Conservation (phyloP, 805 yeast species). For the Candida caryicola region DNA sequence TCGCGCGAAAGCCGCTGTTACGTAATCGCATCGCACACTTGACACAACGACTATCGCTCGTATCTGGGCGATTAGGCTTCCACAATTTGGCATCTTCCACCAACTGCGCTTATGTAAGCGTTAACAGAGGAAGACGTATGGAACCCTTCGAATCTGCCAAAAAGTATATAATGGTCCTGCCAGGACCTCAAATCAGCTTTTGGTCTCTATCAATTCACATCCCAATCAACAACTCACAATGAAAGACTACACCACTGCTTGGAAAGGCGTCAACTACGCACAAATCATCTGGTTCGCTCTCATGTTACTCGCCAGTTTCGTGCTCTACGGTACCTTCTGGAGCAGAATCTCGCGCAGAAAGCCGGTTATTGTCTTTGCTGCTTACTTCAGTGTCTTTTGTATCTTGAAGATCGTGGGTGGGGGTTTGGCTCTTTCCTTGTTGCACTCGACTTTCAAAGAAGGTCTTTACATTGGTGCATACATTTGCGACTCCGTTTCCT, state of each 20-base stretch:
- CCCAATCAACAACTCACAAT: no score
- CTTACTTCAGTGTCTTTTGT: slow-evolving; percentile 4
- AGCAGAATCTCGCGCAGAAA: neutral
- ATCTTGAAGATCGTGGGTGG: slow-evolving; percentile 7
- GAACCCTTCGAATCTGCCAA: no score
- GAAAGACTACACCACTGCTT: slow-evolving; percentile 2
- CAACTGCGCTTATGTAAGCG: no score
- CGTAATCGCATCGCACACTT: no score
- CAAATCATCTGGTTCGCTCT: slow-evolving; percentile 8
- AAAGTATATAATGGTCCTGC: no score
- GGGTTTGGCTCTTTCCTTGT: neutral
- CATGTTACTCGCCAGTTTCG: neutral
- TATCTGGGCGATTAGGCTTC: no score
- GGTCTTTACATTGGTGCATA: slow-evolving; percentile 6
- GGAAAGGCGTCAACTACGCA: slow-evolving; percentile 9
- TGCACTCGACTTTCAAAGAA: neutral
- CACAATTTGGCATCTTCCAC: no score
- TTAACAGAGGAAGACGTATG: no score
- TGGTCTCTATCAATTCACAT: no score
- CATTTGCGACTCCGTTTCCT: slow-evolving; percentile 4
- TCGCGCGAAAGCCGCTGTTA: no score
- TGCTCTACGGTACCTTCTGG: neutral
- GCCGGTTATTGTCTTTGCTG: slow-evolving; percentile 1
- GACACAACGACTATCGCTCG: no score
- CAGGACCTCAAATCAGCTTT: no score